Base-by-base conservation (phyloP, 2,329 filamentous ascomycete genomes). In the Fusarium sp. region DNA sequence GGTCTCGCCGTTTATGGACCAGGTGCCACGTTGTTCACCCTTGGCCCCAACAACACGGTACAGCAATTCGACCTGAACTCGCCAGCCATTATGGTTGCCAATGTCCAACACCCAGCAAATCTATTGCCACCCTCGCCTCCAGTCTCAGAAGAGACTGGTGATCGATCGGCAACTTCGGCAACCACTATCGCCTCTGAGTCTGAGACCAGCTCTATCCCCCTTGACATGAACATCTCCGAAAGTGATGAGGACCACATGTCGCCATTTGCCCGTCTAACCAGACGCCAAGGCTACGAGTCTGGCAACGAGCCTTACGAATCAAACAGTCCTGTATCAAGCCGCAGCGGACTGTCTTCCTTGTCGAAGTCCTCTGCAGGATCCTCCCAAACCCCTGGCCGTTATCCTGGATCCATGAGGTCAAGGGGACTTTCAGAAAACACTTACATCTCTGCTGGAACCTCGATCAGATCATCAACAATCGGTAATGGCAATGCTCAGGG, bases 31-130 rank as follows among this genome's bases (percentile, higher is more conserved):
- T 85, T 99, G 23, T 99, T 99, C 79, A 97, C 95, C 0, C 82
- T 98, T 19, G 93, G 94, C 2, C 89, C 90, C 39, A 93, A 95
- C 71, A 90, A 95, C 75, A 96, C 93, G 4, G 91, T 97, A 4
- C 95, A 98, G 77, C 96, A 99, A 77, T 98, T 97, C 76, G 94
- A 98, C 76, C 84, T 98, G 42, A 97, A 96, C 73, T 92, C 92
- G 10, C 89, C 90, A 9, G 87, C 92, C 14, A 83, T 89, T 75
- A 88, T 97, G 82, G 92, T 97, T 26, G 90, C 91, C 64, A 94
- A 94, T 75, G 91, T 96, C 14, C 94, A 97, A 73, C 94, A 97
- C 77, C 87, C 91, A 30, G 92, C 93, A 21, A 89, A 91, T 63
- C 84, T 91, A 26, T 85, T 94, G 15, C 92, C 93, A 28, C 91